Conservation (phyloP, 345 rosid genomes). For the Abelmoschus esculentus region DNA sequence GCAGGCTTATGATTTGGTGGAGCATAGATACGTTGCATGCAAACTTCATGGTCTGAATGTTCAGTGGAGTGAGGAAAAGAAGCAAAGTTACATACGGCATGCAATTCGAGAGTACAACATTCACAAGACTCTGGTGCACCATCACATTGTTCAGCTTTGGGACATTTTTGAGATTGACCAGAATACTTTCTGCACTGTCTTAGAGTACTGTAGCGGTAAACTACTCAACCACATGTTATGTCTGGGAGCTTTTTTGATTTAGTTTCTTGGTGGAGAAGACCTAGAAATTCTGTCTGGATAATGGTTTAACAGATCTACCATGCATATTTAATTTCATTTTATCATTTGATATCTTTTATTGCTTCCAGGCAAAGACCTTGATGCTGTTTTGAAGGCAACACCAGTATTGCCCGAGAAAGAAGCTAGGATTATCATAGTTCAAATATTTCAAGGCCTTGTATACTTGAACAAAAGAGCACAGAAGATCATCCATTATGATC, state of each 20-base stretch:
- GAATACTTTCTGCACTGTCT: slow-evolving; percentile 92
- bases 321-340: slow-evolving; percentile 10
- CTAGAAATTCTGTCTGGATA: neutral
- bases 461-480: slow-evolving; percentile 79
- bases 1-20: slow-evolving; percentile 98
- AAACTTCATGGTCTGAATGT: slow-evolving; percentile 97
- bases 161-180: slow-evolving; percentile 95
- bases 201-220: slow-evolving; percentile 93
- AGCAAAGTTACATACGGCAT: slow-evolving; percentile 94
- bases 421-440: slow-evolving; percentile 85
- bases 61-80: slow-evolving; percentile 99
- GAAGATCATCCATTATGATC: slow-evolving; percentile 94
- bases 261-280: neutral
- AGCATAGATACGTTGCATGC: slow-evolving; percentile 94
- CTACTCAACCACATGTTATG: slow-evolving; percentile 3
- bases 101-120: slow-evolving; percentile 93
- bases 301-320: slow-evolving; percentile 4
- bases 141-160: slow-evolving; percentile 97
- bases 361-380: slow-evolving; percentile 89
- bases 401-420: slow-evolving; percentile 90
- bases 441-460: slow-evolving; percentile 93
- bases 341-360: neutral
- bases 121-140: slow-evolving; percentile 96
- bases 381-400: slow-evolving; percentile 92
- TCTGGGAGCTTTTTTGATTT: neutral